These are phyloP conservation scores for Acacia confusa DNA, from an alignment of 306 rosid species.

Conservation along the genomic window DNA sequence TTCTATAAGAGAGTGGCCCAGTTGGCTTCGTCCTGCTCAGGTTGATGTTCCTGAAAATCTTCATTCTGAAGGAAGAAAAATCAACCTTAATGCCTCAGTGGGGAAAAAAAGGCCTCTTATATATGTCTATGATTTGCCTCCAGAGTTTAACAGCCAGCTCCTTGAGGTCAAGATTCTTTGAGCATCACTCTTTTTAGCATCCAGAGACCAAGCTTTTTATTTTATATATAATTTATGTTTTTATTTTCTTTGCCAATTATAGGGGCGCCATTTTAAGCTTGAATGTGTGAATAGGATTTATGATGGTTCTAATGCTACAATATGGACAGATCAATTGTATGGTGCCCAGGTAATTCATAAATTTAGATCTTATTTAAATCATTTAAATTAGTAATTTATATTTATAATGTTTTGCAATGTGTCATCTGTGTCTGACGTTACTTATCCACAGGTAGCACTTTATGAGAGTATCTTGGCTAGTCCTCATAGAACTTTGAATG, in stretches of 20 bases:
- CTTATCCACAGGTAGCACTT: constrained; percentile 72
- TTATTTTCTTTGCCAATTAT: constrained; percentile 29
- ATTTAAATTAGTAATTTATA: constrained; percentile 19
- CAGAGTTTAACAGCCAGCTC: constrained; percentile 84
- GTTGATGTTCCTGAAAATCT: constrained; percentile 58
- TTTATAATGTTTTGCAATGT: constrained; percentile 13
- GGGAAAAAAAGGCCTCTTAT: constrained; percentile 88
- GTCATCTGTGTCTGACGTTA: constrained; percentile 19
- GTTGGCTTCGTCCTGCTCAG: constrained; percentile 88
- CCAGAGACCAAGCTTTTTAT: constrained; percentile 25
- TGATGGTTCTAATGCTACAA: constrained; percentile 60
- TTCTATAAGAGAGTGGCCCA: constrained; percentile 84
- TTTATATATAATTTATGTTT: constrained; percentile 16
- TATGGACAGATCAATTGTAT: constrained; percentile 81
- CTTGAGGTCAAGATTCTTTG: constrained; percentile 70
- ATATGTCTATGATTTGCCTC: constrained; percentile 87
- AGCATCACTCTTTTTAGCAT: constrained; percentile 26
- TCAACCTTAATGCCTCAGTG: constrained; percentile 59
- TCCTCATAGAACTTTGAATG: constrained; percentile 85
- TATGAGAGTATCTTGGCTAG: constrained; percentile 90
- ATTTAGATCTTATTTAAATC: constrained; percentile 10
- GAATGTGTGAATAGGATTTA: constrained; percentile 93
- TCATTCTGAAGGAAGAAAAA: constrained; percentile 39
- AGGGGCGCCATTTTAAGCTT: constrained; percentile 93
- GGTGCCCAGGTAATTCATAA: constrained; percentile 82